Evolutionary conservation across 768 basidiomycete species (phyloP), one percentile per base, ranked within the genome.

Genomic region (Russula olivacea): DNA sequence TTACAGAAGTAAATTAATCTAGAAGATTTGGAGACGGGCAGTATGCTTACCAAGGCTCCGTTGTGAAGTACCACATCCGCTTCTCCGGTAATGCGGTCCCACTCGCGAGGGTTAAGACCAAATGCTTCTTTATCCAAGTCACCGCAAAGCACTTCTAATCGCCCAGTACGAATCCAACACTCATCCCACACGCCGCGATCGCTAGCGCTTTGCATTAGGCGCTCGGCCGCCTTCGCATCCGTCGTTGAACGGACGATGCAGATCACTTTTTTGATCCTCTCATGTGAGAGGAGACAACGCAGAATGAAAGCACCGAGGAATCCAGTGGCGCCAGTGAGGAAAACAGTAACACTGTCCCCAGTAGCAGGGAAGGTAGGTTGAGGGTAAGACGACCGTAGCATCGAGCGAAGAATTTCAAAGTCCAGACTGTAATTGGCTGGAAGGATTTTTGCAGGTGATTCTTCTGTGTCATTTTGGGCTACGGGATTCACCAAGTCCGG

Each of bases 281-380:
- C 76, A 41, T 85, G 80, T 32, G 78, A 75, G 0, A 99, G 81
- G 45, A 99, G 79, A 71, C 96, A 88, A 43, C 80, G 79, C 54
- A 98, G 77, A 64, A 98, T 83, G 73, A 96, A 98, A 6, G 92
- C 93, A 15, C 97, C 97, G 17, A 99, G 80, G 80, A 95, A 99
- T 2, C 97, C 97, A 10, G 97, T 98, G 5, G 93, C 95, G 7
- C 97, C 97, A 7, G 97, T 98, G 34, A 99, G 82, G 79, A 99
- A 97, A 34, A 98, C 81, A 0, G 90, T 91, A 47, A 94, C 66
- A 14, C 78, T 74, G 49, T 77, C 80, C 28, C 74, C 71, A 23
- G 73, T 70, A 68, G 86, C 86, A 67, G 86, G 82, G n/a, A 76
- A 58, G 0, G 87, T 78, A 2, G 85, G 73, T n/a, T 83, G 75